A percentile compares a stretch with the other conserved stretches of the same genome.
Conservation (phyloP, 306 rosid species). For the Medicago lupulina region DNA sequence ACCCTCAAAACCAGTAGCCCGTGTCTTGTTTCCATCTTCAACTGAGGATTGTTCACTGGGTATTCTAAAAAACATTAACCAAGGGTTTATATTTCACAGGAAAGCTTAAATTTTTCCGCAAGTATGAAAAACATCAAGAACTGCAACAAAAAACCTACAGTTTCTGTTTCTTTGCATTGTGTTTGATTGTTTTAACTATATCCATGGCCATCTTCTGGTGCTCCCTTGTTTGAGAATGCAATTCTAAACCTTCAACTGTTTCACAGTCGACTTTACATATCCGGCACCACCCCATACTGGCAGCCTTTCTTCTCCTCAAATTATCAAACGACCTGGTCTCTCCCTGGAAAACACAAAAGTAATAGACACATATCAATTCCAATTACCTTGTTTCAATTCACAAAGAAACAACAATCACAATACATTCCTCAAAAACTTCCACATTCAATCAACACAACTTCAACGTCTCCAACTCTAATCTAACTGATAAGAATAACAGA, state of each 20-base stretch:
- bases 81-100: slow-evolving; percentile 21
- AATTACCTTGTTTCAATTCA: slow-evolving; percentile 25
- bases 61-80: slow-evolving; percentile 49
- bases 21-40: slow-evolving; percentile 69
- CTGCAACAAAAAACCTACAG: slow-evolving; percentile 52
- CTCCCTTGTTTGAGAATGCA: slow-evolving; percentile 95
- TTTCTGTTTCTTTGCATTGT: slow-evolving; percentile 83
- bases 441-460: slow-evolving; percentile 34
- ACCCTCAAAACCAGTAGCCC: slow-evolving; percentile 59
- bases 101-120: not conserved
- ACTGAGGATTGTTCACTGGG: slow-evolving; percentile 63
- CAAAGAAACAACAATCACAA: slow-evolving; percentile 17
- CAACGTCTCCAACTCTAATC: slow-evolving; percentile 5
- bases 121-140: slow-evolving; percentile 32
- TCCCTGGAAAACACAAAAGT: slow-evolving; percentile 58
- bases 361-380: slow-evolving; percentile 3
- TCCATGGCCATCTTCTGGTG: slow-evolving; percentile 97
- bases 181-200: slow-evolving; percentile 88
- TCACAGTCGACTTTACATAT: slow-evolving; percentile 96
- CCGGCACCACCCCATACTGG: slow-evolving; percentile 96
- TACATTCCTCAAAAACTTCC: not conserved
- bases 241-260: slow-evolving; percentile 93
- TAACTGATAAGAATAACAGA: slow-evolving; percentile 16
- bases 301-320: slow-evolving; percentile 72
- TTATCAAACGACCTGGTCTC: slow-evolving; percentile 73